Percentiles rank a stretch among this genome's conserved stretches.
These are phyloP conservation scores for Colletotrichum sidae DNA, from an alignment of 2,329 filamentous ascomycete species.

Conservation along the genomic window DNA sequence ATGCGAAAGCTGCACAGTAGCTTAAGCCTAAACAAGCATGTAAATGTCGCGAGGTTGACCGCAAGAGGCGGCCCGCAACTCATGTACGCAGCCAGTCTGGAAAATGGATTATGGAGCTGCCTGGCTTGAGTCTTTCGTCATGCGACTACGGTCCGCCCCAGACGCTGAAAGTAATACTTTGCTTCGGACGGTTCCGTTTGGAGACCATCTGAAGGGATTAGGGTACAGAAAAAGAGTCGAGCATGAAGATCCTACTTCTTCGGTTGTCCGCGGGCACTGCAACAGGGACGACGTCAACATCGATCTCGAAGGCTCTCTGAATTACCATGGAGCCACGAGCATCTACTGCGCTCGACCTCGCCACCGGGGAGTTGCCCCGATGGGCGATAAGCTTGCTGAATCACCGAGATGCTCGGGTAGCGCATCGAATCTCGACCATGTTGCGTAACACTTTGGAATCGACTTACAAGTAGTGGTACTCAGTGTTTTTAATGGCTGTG, in stretches of 20 bases:
- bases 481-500: constrained; percentile 40
- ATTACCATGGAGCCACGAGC: constrained; percentile 42
- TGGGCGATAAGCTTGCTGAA: neutral
- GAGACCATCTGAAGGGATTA: neutral
- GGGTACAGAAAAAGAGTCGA: too few species aligned
- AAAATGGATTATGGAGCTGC: constrained; percentile 29
- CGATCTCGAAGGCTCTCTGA: constrained; percentile 36
- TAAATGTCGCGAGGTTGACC: constrained; percentile 36
- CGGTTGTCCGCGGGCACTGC: neutral
- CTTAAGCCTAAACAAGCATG: constrained; percentile 17
- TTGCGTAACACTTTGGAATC: constrained; percentile 42
- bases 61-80: constrained; percentile 35
- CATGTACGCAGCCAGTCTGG: constrained; percentile 32
- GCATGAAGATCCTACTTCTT: too few species aligned
- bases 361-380: neutral
- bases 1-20: constrained; percentile 31
- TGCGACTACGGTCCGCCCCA: constrained; percentile 11
- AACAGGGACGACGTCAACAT: constrained; percentile 16
- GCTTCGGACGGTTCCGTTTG: constrained; percentile 27
- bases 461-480: constrained; percentile 44
- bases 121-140: constrained; percentile 37
- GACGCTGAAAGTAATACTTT: constrained; percentile 20
- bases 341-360: constrained; percentile 39
- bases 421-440: constrained; percentile 37
- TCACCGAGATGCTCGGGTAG: neutral